A percentile compares a stretch with the other conserved stretches of the same genome.
These are phyloP conservation scores for Pachysolen tannophilus DNA, from an alignment of 805 yeast genomes.

Conservation along the genomic window DNA sequence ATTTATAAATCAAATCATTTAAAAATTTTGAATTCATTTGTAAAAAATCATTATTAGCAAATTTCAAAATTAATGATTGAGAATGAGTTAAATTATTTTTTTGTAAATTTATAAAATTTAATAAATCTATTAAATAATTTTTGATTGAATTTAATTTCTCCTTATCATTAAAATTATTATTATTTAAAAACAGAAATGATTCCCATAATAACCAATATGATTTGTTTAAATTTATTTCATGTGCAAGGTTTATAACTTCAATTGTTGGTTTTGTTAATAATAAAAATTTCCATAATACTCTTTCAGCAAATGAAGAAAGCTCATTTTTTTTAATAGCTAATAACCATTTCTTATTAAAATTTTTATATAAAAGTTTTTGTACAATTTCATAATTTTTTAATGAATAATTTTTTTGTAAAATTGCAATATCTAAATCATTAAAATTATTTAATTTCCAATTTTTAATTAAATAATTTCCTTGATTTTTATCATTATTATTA, in stretches of 20 bases:
- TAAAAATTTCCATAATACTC: conserved; percentile 7
- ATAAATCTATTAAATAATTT: background rate
- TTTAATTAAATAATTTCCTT: background rate
- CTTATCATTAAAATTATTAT: too few relatives aligned
- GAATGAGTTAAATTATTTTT: background rate
- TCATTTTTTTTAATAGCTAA: background rate
- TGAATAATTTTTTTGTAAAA: conserved; percentile 5
- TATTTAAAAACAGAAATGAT: conserved; percentile 2
- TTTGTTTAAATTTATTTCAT: background rate
- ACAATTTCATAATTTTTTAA: background rate
- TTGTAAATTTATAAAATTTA: background rate
- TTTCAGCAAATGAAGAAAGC: conserved; percentile 4
- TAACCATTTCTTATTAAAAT: conserved; percentile 3
- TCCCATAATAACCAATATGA: conserved; percentile 6
- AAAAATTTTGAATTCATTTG: background rate
- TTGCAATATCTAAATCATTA: conserved; percentile 5
- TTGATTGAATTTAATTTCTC: background rate
- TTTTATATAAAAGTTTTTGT: background rate
- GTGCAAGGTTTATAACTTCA: background rate
- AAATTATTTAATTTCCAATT: conserved; percentile 4
- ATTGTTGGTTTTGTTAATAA: background rate
- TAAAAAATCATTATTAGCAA: background rate
- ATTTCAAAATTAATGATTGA: background rate
- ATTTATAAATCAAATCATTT: background rate
- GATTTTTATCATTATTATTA: conserved; percentile 3